Evolutionary conservation across 2,329 filamentous ascomycete genomes (phyloP), one percentile per base, ranked within the genome.

Genomic region (Pseudocercospora crystallina): DNA sequence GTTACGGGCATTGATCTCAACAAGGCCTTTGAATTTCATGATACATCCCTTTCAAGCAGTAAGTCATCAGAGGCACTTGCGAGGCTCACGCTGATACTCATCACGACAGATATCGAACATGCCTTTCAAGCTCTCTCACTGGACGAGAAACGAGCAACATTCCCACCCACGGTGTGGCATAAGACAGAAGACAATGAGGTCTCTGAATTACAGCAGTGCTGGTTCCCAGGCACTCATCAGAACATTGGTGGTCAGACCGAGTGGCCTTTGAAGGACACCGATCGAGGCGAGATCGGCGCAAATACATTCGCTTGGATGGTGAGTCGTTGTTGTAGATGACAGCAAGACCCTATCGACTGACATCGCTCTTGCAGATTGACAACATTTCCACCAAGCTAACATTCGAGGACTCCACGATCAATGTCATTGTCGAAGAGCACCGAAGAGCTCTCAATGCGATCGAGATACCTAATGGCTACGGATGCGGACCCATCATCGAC

Each of bases 151-250:
- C 61, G 69, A 1, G 58, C 58, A 1, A 62, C 68, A 0, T 72
- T 67, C 35, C 55, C 49, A 57, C 70, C 39, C 13, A 65, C 65
- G 0, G 40, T 72, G 2, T 73, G 70, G 70, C 66, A 71, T 51
- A 58, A 64, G 14, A 60, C 61, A 1, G 67, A 69, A 10, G 70
- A 68, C 51, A 65, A 36, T 33, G 42, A 44, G 8, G 38, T 57
- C 13, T 73, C 70, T 9, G 62, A 64, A n/a, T 58, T 74, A 13
- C 63, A 69, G 12, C 72, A 74, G 54, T 68, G 71, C 13, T 74
- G 72, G 72, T 74, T 74, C 54, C 71, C 70, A 1, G 72, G 72
- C 5, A 66, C 67, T 2, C 72, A 74, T 49, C 59, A 57, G 33
- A 71, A 73, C 46, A 53, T 73, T 10, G 72, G 72, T 12, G 72